A percentile compares a stretch with the other conserved stretches of the same genome.
phyloP scores from a whole-genome alignment of 768 basidiomycete genomes.

The Exidia glandulosa region DNA sequence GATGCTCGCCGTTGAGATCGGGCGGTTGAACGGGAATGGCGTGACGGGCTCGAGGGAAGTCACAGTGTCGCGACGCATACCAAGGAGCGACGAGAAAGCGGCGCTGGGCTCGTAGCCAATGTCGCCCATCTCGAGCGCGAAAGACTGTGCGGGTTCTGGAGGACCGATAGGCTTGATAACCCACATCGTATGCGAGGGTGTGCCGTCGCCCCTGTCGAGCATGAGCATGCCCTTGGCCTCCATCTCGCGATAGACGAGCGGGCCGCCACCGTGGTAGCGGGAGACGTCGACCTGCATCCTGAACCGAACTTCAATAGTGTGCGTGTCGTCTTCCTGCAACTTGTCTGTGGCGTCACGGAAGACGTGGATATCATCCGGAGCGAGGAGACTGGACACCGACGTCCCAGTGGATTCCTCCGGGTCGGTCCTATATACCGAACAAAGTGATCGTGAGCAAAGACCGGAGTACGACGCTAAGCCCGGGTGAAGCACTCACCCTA shows the following conservation, averaged over 20 bases:
- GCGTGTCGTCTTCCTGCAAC: slow-evolving; percentile 82
- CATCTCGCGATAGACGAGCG: slow-evolving; percentile 65
- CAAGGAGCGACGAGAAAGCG: slow-evolving; percentile 8
- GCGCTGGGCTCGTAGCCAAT: slow-evolving; percentile 25
- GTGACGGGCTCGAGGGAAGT: slow-evolving; percentile 38
- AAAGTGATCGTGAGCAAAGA: not conserved
- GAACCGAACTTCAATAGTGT: slow-evolving; percentile 88
- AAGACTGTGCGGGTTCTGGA: slow-evolving; percentile 55
- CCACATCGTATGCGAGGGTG: slow-evolving; percentile 96
- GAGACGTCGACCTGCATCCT: slow-evolving; percentile 67
- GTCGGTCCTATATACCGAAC: slow-evolving; percentile 47
- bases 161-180: slow-evolving; percentile 76
- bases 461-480: too few species aligned
- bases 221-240: slow-evolving; percentile 99
- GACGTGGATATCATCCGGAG: slow-evolving; percentile 66
- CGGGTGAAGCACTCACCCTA: slow-evolving; percentile 65
- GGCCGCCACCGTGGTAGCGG: slow-evolving; percentile 21
- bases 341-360: slow-evolving; percentile 81
- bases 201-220: slow-evolving; percentile 71
- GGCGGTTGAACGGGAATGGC: slow-evolving; percentile 64
- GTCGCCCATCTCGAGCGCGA: slow-evolving; percentile 41
- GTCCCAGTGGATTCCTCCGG: slow-evolving; percentile 67
- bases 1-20: slow-evolving; percentile 73
- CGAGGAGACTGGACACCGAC: slow-evolving; percentile 72
- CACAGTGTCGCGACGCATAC: not conserved